Evolutionary conservation across 192 early-diverging fungal species (phyloP).

Genomic region (Coemansia sp.): DNA sequence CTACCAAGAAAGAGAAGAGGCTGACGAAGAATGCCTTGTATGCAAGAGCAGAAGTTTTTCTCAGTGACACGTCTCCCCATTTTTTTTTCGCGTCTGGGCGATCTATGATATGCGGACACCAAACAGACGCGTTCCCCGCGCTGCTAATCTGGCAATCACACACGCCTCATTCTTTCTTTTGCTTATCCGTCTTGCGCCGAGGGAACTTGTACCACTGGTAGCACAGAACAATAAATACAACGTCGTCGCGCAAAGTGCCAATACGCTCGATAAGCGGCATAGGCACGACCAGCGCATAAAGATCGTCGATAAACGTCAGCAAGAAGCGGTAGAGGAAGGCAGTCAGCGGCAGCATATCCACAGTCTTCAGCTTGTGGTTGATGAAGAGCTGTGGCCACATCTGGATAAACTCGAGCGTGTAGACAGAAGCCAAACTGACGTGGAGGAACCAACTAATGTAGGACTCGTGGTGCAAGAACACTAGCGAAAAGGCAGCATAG

Average conservation of each 20-base stretch:
- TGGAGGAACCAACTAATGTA: slow-evolving; percentile 59
- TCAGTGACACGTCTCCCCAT: background rate
- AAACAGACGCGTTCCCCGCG: slow-evolving; percentile 10
- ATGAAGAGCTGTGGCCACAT: slow-evolving; percentile 65
- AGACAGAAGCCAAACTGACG: slow-evolving; percentile 58
- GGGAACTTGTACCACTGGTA: slow-evolving; percentile 60
- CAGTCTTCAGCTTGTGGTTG: slow-evolving; percentile 61
- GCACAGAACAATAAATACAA: slow-evolving; percentile 59
- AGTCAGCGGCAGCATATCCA: slow-evolving; percentile 61
- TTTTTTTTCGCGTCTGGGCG: slow-evolving; percentile 22
- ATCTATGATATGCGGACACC: slow-evolving; percentile 16
- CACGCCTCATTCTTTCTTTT: slow-evolving; percentile 17
- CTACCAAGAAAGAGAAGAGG: slow-evolving; percentile 4
- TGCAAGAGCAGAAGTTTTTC: background rate
- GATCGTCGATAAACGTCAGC: slow-evolving; percentile 62
- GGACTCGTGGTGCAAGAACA: slow-evolving; percentile 55
- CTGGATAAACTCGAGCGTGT: slow-evolving; percentile 61
- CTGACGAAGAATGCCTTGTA: slow-evolving; percentile 3
- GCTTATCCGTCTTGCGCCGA: slow-evolving; percentile 29
- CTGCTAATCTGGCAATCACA: slow-evolving; percentile 7
- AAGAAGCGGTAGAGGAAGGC: slow-evolving; percentile 62
- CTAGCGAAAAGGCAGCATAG: slow-evolving; percentile 57
- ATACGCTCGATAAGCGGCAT: slow-evolving; percentile 62
- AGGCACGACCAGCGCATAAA: slow-evolving; percentile 64
- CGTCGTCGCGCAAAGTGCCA: slow-evolving; percentile 60